A percentile compares a stretch with the other conserved stretches of the same genome.
Evolutionary conservation across 2,329 filamentous ascomycete genomes (phyloP).

Genomic region (Huntiella moniliformis): DNA sequence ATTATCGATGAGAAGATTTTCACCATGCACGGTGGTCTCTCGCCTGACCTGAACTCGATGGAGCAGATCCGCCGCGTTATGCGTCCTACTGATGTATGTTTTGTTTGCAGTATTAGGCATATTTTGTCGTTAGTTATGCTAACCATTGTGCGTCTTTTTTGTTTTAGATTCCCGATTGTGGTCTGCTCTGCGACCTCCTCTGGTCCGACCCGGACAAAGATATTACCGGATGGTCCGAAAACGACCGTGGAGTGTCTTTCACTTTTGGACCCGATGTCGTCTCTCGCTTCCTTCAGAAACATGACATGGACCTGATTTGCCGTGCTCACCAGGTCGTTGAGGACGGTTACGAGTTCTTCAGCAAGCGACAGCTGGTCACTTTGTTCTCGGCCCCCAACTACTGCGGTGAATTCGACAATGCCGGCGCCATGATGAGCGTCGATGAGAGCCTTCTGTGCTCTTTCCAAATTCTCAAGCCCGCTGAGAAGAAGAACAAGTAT

Average conservation of each 20-base stretch:
- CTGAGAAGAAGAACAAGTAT: conserved; percentile 99
- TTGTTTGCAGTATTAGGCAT: conserved; percentile 7
- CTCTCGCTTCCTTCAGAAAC: conserved; percentile 92
- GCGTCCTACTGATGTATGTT: conserved; percentile 91
- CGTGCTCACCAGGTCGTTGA: conserved; percentile 97
- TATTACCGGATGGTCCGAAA: conserved; percentile 98
- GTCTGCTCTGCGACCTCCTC: conserved; percentile 86
- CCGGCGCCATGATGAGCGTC: conserved; percentile 98
- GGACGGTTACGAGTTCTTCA: conserved; percentile 99
- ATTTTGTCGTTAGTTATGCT: not conserved
- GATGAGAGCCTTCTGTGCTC: conserved; percentile 96
- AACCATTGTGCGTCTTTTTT: not conserved
- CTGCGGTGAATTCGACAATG: conserved; percentile 98
- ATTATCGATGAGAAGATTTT: conserved; percentile 99
- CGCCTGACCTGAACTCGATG: conserved; percentile 96
- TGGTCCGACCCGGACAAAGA: conserved; percentile 99
- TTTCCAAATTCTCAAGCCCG: conserved; percentile 99
- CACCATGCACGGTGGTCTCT: conserved; percentile 96
- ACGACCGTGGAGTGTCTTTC: conserved; percentile 95
- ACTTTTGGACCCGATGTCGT: conserved; percentile 97
- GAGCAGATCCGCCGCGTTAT: conserved; percentile 98
- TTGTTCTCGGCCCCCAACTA: conserved; percentile 98
- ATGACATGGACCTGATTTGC: conserved; percentile 99
- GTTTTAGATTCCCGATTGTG: conserved; percentile 82
- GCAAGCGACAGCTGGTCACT: conserved; percentile 90